Evolutionary conservation across 2,329 filamentous ascomycete species (phyloP).

Genomic region (Aspergillus tamarii): DNA sequence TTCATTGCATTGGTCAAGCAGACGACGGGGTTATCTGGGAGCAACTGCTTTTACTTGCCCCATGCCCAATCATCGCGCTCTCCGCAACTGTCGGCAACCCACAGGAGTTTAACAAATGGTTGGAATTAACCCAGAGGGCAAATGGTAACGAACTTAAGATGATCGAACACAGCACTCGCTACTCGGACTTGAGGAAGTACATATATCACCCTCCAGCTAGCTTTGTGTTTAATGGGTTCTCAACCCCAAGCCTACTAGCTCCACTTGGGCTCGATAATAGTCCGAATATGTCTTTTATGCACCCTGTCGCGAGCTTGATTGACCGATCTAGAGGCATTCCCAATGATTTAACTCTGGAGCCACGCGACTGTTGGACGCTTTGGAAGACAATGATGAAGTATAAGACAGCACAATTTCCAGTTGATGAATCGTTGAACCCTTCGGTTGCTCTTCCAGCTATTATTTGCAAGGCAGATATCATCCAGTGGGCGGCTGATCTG

Average conservation of each 20-base stretch:
- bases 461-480: conserved; percentile 67
- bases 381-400: conserved; percentile 67
- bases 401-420: conserved; percentile 54
- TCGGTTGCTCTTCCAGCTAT: conserved; percentile 53
- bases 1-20: conserved; percentile 77
- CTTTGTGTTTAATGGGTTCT: conserved; percentile 59
- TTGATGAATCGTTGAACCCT: conserved; percentile 39
- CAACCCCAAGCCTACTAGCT: conserved; percentile 19
- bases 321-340: conserved; percentile 66
- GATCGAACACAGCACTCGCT: conserved; percentile 69
- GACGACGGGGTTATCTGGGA: conserved; percentile 80
- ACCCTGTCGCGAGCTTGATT: conserved; percentile 67
- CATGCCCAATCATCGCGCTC: conserved; percentile 77
- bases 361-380: conserved; percentile 69
- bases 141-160: conserved; percentile 68
- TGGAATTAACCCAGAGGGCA: conserved; percentile 64
- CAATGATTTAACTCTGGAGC: conserved; percentile 69
- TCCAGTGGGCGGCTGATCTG: conserved; percentile 65
- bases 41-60: conserved; percentile 72
- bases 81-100: conserved; percentile 81
- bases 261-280: conserved; percentile 52
- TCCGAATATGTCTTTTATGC: conserved; percentile 61
- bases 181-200: conserved; percentile 79
- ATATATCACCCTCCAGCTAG: conserved; percentile 58
- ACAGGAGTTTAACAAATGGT: conserved; percentile 69